Base-by-base conservation (phyloP, 2,329 filamentous ascomycete species). In the Botryotinia calthae region DNA sequence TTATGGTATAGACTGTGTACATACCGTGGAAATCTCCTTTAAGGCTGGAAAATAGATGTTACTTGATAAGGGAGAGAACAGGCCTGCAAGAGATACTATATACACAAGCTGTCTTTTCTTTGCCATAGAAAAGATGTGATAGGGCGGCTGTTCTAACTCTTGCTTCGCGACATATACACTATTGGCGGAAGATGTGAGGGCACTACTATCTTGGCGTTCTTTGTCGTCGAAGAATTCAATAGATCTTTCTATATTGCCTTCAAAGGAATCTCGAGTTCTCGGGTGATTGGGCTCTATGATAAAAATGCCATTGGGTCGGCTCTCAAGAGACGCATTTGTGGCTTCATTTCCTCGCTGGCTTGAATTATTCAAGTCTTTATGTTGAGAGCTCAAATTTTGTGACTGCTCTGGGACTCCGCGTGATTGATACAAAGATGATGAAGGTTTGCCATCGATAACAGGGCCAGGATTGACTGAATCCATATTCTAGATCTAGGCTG, bases 101-200 rank as follows among this genome's bases (percentile, higher is more conserved):
- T 83, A 80, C 42, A 87, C 83, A 56, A 87, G 83, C 74, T 83
- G 76, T 71, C 82, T 80, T 76, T 86, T 87, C 75, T 84, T 54
- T 51, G 58, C 40, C 25, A 48, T 42, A n/a, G 58, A 65, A 25
- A 66, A 66, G 59, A 83, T 4, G 79, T 82, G 12, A 34, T 64
- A 71, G 78, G 83, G 46, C 34, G 42, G 40, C 22, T 70, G 40
- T 63, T 59, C 58, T 44, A 25, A 22, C 20, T 61, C 58, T 70
- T 28, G 61, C 22, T 70, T 70, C 12, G 4, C 31, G 16, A 65
- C 42, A 10, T 68, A 68, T 31, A 68, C n/a, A 56, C 65, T 68
- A 42, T 68, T 68, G 48, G 65, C 48, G 12, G 65, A 42, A 25
- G 65, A 56, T 31, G 48, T 56, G 20, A 68, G n/a, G 18, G 48